Evolutionary conservation across 306 rosid genomes (phyloP), one percentile per base, ranked within the genome.

Genomic region (Astragalus membranaceus): DNA sequence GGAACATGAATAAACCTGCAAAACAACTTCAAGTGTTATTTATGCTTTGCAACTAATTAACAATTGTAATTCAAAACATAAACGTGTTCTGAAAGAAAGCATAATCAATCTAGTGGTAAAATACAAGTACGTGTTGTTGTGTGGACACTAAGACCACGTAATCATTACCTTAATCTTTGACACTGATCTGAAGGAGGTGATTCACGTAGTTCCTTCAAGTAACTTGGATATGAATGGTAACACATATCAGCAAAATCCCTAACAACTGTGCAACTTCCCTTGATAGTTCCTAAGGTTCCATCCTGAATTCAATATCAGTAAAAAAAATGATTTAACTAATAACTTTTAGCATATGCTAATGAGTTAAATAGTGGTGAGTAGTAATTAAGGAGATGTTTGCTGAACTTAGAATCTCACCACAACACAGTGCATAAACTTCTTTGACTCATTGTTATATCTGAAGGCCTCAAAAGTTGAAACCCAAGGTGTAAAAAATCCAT

Each of bases 401-500:
- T 15, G 37, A 57, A 50, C 17, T n/a, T 15, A 42, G 64, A 77
- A 55, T 23, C 72, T 73, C 74, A 88, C 97, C 85, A 85, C 78
- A 51, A 91, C n/a, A 84, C 85, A 72, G 70, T 87, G 93, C 7
- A 67, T 14, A 60, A 83, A 84, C 67, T 82, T 91, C 79, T 82
- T 82, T 61, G 86, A 80, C 77, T 82, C 89, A 13, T 82, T 62
- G 16, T 75, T 88, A 51, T 77, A 65, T 77, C 97, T 84, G 63
- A 91, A 88, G 73, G 97, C 96, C 85, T 91, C 97, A 71, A 91
- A 91, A 47, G 93, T 84, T 51, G 97, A 84, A 75, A 91, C 87
- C 91, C 92, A 91, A 20, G 97, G 97, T 10, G 97, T 84, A 33
- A 88, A 85, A 54, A 88, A 88, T 11, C 97, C 97, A 82, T 91